phyloP scores from a whole-genome alignment of 2,329 filamentous ascomycete genomes.

The Fusarium euwallaceae region DNA sequence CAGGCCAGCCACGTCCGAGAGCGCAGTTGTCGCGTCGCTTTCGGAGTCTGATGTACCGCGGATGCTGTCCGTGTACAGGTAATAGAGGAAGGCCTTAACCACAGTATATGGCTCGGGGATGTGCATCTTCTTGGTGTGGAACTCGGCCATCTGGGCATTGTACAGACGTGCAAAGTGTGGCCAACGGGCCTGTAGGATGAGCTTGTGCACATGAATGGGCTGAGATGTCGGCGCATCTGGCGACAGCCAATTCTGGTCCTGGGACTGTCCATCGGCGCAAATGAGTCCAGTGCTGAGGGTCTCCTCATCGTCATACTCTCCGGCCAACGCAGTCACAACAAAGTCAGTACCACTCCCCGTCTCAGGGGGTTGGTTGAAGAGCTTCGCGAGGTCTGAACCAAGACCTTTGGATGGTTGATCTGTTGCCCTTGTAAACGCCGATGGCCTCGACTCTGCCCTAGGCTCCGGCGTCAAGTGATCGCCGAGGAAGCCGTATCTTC shows the following conservation, averaged over 20 bases:
- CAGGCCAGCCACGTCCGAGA: conserved; percentile 91
- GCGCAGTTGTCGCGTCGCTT: conserved; percentile 79
- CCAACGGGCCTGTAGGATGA: conserved; percentile 96
- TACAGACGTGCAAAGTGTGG: conserved; percentile 95
- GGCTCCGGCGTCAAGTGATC: conserved; percentile 75
- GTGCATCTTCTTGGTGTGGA: conserved; percentile 97
- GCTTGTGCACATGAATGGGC: conserved; percentile 93
- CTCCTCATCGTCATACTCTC: conserved; percentile 79
- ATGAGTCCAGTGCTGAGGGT: conserved; percentile 65
- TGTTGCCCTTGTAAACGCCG: conserved; percentile 60
- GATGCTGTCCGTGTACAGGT: conserved; percentile 96
- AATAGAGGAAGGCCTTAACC: conserved; percentile 94
- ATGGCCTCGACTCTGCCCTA: conserved; percentile 63
- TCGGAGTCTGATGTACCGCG: conserved; percentile 63
- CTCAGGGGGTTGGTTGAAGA: conserved; percentile 90
- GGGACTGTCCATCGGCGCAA: conserved; percentile 57
- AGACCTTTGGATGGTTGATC: conserved; percentile 76
- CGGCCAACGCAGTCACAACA: conserved; percentile 87
- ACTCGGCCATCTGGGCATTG: conserved; percentile 95
- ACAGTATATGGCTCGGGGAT: conserved; percentile 96
- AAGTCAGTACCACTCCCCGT: conserved; percentile 91
- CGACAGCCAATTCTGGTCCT: conserved; percentile 69
- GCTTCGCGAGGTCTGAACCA: conserved; percentile 85
- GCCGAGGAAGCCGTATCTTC: conserved; percentile 90
- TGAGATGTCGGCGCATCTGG: conserved; percentile 76